Base-by-base conservation (phyloP, 1,284 basidiomycete genomes). In the Ustilago shanxiensis region DNA sequence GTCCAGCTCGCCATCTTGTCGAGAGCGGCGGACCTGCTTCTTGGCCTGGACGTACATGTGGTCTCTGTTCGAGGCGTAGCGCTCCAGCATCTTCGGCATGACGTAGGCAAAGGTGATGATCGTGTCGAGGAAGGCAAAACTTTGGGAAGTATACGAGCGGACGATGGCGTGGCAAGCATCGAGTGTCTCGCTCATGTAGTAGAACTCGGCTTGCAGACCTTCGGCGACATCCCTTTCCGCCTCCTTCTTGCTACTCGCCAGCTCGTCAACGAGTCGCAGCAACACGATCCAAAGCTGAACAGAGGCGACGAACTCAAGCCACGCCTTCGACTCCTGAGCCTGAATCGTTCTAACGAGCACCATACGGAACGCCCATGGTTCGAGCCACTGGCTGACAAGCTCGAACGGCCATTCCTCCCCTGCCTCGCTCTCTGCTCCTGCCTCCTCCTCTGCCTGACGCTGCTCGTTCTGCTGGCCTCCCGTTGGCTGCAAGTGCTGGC, bases 361-460 rank as follows among this genome's bases (percentile, higher is more conserved):
- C 74, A 85, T 80, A 31, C 77, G 74, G 65, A 85, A 81, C 2
- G 83, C 76, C 84, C 84, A 85, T 7, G 79, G 80, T 58, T 85
- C 80, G 35, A 83, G 72, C 83, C 83, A 85, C 11, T 76, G 61
- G 26, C 64, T 67, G 29, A 85, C 75, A 9, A 82, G 66, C 33
- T 66, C 58, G 39, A 84, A 82, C 0, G 77, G 77, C 79, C 79
- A 84, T 3, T 68, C 51, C 16, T 78, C 65, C 10, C 28, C 58
- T 6, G 37, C 16, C 9, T 50, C 64, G 16, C n/a, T n/a, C n/a
- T n/a, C n/a, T n/a, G n/a, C n/a, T n/a, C n/a, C n/a, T n/a, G 47
- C 35, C n/a, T 44, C 26, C 1, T 33, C 11, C 14, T 54, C 57
- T 10, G 47, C 49, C 0, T 24, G 20, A 7, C 33, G 61, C 41